phyloP scores from a whole-genome alignment of 352 stramenopile genomes.

The Phytophthora tentaculata region DNA sequence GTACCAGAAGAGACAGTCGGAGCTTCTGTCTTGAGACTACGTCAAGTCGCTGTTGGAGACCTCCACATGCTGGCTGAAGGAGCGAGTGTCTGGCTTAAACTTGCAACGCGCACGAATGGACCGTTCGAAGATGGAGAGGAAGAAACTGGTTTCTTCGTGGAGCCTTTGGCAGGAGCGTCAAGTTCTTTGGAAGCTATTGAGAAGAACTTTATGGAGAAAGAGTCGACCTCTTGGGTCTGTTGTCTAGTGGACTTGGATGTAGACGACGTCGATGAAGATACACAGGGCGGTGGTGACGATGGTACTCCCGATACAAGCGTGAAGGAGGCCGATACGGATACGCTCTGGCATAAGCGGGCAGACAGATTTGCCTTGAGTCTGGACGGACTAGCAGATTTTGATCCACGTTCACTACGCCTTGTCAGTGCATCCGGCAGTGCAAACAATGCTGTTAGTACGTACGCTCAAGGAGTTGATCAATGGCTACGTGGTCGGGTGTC shows the following conservation, averaged over 20 bases:
- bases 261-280: slow-evolving; percentile 53
- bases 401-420: slow-evolving; percentile 22
- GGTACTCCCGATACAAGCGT: neutral
- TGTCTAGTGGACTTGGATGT: slow-evolving; percentile 60
- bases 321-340: slow-evolving; percentile 23
- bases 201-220: slow-evolving; percentile 20
- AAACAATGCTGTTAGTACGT: slow-evolving; percentile 16
- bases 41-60: slow-evolving; percentile 54
- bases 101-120: slow-evolving; percentile 24
- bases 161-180: slow-evolving; percentile 27
- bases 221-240: slow-evolving; percentile 22
- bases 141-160: slow-evolving; percentile 37
- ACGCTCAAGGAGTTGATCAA: slow-evolving; percentile 24
- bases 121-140: slow-evolving; percentile 13
- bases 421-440: slow-evolving; percentile 18
- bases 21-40: slow-evolving; percentile 36
- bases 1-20: slow-evolving; percentile 46
- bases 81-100: slow-evolving; percentile 66
- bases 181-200: slow-evolving; percentile 37
- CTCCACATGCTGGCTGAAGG: slow-evolving; percentile 69
- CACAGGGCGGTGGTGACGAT: slow-evolving; percentile 7
- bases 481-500: slow-evolving; percentile 50
- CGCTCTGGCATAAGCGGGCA: slow-evolving; percentile 34
- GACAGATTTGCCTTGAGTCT: slow-evolving; percentile 23
- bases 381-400: slow-evolving; percentile 30